Evolutionary conservation across 2,329 filamentous ascomycete species (phyloP), one percentile per base, ranked within the genome.

Genomic region (Teratosphaeria viscida): DNA sequence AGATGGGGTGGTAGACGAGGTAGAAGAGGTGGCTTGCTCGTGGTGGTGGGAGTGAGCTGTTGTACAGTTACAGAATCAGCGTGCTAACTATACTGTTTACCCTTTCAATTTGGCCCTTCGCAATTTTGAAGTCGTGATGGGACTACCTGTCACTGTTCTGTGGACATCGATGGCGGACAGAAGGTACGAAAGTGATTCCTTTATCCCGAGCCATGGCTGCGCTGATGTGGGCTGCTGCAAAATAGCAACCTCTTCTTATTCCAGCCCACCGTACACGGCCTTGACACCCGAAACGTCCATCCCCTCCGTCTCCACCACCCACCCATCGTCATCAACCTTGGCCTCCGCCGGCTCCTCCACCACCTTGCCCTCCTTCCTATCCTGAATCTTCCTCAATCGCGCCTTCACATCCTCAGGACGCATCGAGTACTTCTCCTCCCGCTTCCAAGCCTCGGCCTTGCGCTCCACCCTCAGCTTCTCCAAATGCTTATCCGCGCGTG

Each of bases 61-160:
- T 60, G 58, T 60, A 60, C 58, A 60, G 58, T 60, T 60, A 60
- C 58, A 57, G 34, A 37, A 16, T 11, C 37, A 55, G 57, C 43
- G 56, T 57, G 39, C 56, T 57, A 57, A 52, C 56, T 47, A 34
- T 52, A 57, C 29, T 49, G 43, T 49, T n/a, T 49, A 49, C 16
- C 43, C 43, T 49, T 54, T 16, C 27, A 53, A 26, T 53, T 53
- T 16, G 23, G 14, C 52, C 27, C 14, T 19, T 53, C 37, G 37
- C 16, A 23, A n/a, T n/a, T 1, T 43, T 12, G 37, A 5, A 12
- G 5, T 16, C 1, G 37, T 43, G 37, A n/a, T 49, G 16, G 16
- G 16, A 6, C 19, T 23, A n/a, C 43, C 2, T 10, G n/a, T 19
- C 2, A n/a, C 3, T 23, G 5, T 23, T 1, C 1, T 49, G n/a